Evolutionary conservation across 2,329 filamentous ascomycete genomes (phyloP).

Genomic region (Botrytis byssoidea): DNA sequence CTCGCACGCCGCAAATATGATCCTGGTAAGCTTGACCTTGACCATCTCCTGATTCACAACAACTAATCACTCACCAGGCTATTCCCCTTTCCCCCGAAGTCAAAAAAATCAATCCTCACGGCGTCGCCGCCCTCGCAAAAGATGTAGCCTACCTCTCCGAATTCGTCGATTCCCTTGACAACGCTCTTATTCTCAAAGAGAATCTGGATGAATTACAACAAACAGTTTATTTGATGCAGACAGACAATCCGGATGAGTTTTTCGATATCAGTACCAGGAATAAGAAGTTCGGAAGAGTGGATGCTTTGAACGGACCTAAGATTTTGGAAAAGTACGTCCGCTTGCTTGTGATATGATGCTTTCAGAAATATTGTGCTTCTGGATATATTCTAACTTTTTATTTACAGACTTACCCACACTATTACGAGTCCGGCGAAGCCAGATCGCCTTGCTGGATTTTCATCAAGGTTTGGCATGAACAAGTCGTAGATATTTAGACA

Average conservation of each 20-base stretch:
- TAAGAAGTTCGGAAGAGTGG: conserved; percentile 90
- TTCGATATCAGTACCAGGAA: conserved; percentile 89
- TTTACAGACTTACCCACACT: conserved; percentile 56
- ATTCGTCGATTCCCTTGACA: conserved; percentile 85
- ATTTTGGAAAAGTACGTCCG: conserved; percentile 80
- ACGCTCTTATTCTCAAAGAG: conserved; percentile 78
- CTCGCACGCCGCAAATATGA: conserved; percentile 83
- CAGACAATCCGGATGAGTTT: conserved; percentile 92
- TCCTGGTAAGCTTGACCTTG: conserved; percentile 56
- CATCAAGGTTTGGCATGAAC: conserved; percentile 71
- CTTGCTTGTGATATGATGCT: conserved; percentile 4
- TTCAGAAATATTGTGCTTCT: neutral
- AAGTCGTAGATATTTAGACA: conserved; percentile 31
- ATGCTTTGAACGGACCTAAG: conserved; percentile 83
- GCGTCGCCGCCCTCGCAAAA: conserved; percentile 74
- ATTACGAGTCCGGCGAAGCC: conserved; percentile 58
- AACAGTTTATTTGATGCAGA: conserved; percentile 83
- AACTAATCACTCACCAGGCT: conserved; percentile 23
- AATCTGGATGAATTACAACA: conserved; percentile 92
- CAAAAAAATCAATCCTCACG: conserved; percentile 82
- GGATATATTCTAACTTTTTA: neutral
- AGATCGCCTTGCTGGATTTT: conserved; percentile 68
- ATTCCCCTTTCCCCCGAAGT: conserved; percentile 66
- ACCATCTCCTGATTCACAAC: neutral
- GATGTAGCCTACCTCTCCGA: conserved; percentile 81